These are phyloP conservation scores for Gryganskiella cystojenkinii DNA, from an alignment of 192 early-diverging fungal genomes.

Conservation along the genomic window DNA sequence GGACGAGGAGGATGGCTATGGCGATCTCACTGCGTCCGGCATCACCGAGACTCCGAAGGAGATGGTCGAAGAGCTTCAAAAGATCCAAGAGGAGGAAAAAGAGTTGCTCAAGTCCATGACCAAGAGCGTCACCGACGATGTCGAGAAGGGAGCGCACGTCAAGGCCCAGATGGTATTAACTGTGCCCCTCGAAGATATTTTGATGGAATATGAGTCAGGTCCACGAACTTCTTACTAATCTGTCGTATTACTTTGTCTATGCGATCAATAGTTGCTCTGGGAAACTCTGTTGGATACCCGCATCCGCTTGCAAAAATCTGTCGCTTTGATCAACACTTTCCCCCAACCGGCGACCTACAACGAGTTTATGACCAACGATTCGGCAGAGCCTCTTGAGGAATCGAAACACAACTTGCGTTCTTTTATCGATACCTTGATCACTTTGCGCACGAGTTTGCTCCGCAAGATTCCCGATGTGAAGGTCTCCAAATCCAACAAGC, in stretches of 20 bases:
- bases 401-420: slow-evolving; percentile 43
- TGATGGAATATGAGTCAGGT: not conserved
- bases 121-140: slow-evolving; percentile 77
- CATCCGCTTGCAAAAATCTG: slow-evolving; percentile 86
- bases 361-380: slow-evolving; percentile 42
- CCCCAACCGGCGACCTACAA: slow-evolving; percentile 65
- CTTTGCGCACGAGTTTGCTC: slow-evolving; percentile 47
- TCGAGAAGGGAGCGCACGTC: slow-evolving; percentile 94
- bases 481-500: slow-evolving; percentile 37
- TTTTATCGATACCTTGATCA: slow-evolving; percentile 55
- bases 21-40: slow-evolving; percentile 18
- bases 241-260: not conserved
- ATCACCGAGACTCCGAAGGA: slow-evolving; percentile 51
- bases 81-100: slow-evolving; percentile 86
- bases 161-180: slow-evolving; percentile 84
- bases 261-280: slow-evolving; percentile 71
- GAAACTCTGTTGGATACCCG: slow-evolving; percentile 86
- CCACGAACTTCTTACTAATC: not conserved
- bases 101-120: slow-evolving; percentile 82
- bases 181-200: not conserved
- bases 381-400: slow-evolving; percentile 38
- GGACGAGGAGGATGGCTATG: slow-evolving; percentile 58
- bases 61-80: slow-evolving; percentile 70
- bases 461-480: slow-evolving; percentile 38
- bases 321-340: slow-evolving; percentile 81